Conservation (phyloP, 805 yeast species). For the Barnettozyma salicaria region DNA sequence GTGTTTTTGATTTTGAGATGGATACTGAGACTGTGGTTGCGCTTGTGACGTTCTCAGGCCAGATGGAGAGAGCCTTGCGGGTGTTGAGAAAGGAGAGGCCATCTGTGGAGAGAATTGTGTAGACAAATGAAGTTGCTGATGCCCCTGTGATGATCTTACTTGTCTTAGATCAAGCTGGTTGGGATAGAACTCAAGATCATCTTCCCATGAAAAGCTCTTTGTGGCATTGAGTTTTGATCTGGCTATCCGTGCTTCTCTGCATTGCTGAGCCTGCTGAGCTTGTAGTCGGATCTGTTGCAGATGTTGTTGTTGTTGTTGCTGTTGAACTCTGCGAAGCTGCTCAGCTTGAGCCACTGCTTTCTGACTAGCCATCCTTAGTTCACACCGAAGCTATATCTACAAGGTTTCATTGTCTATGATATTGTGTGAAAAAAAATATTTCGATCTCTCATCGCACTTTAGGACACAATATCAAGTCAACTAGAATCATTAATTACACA, state of each 20-base stretch:
- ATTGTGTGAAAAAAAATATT: background rate
- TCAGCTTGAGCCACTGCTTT: too few relatives aligned
- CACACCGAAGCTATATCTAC: too few relatives aligned
- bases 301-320: slow-evolving; percentile 9
- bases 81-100: slow-evolving; percentile 21
- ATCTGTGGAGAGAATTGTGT: slow-evolving; percentile 1
- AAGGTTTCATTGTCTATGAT: slow-evolving; percentile 1
- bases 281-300: slow-evolving; percentile 14
- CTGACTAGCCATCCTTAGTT: too few relatives aligned
- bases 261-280: slow-evolving; percentile 15
- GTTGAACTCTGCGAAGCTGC: background rate
- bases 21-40: slow-evolving; percentile 9
- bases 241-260: slow-evolving; percentile 28
- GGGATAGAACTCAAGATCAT: slow-evolving; percentile 69
- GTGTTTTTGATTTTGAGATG: slow-evolving; percentile 5
- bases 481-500: background rate
- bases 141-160: background rate
- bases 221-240: slow-evolving; percentile 52
- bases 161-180: slow-evolving; percentile 16
- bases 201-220: slow-evolving; percentile 65
- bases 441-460: background rate
- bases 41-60: slow-evolving; percentile 13
- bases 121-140: slow-evolving; percentile 4
- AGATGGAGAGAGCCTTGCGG: slow-evolving; percentile 18
- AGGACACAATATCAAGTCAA: background rate